Base-by-base conservation (phyloP, 805 yeast genomes). In the Spathaspora boniae region DNA sequence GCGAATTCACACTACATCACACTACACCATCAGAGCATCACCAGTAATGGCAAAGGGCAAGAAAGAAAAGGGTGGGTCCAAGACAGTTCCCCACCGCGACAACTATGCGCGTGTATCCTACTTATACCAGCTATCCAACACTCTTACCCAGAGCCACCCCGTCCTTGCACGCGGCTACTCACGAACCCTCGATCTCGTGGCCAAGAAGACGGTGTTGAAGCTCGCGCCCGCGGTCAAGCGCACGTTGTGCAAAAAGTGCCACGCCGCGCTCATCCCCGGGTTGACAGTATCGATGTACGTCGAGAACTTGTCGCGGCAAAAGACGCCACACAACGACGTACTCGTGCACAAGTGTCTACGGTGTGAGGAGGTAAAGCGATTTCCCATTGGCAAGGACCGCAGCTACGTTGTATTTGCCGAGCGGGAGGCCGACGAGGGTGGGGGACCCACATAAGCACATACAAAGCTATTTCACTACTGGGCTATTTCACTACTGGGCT, bases 191-290 rank as follows among this genome's bases (percentile, higher is more conserved):
- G 79, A 74, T 36, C 47, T 74, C 6, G 81, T 85, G 6, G 72
- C 86, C 6, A 80, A 82, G 51, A 82, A 80, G 48, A 73, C 79
- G 2, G 89, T 84, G 12, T 52, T 80, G 15, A 74, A 81, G 42
- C 52, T 82, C 19, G 71, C 82, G 26, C 88, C 89, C 0, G 57
- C 60, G 23, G 44, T 86, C 8, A 87, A 87, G 55, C 65, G 95
- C 45, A 66, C 72, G 0, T 51, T 80, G 11, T 87, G 96, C 57
- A 86, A 85, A 47, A 60, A 59, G 24, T 87, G 96, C 55, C 58
- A 72, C 29, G 54, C 77, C 6, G 41, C 72, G 7, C 59, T 73
- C 41, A 48, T 76, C 1, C 77, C 82, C 0, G 82, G 80, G 0
- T 33, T 63, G 12, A 67, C 70, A 14, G 48, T 71, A 33, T 31